A percentile compares a stretch with the other conserved stretches of the same genome.
These are phyloP conservation scores for Apophysomyces trapeziformis DNA, from an alignment of 371 early-diverging fungal genomes.

Conservation along the genomic window DNA sequence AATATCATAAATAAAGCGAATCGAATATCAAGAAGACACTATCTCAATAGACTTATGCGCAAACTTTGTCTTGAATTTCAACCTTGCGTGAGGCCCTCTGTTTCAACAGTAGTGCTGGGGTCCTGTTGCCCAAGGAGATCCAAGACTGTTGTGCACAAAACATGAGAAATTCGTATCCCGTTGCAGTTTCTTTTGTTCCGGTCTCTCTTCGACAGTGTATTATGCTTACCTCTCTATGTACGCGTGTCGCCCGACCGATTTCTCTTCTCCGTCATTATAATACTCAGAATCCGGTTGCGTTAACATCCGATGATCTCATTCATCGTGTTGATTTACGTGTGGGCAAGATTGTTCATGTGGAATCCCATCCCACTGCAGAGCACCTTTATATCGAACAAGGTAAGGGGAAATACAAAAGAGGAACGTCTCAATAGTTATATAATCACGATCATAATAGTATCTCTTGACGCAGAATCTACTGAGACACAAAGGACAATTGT, in stretches of 20 bases:
- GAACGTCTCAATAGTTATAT: background rate
- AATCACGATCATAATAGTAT: background rate
- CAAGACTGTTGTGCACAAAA: no score
- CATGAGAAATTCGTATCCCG: no score
- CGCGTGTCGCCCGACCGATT: background rate
- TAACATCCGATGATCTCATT: constrained; percentile 48
- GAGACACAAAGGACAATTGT: constrained; percentile 73
- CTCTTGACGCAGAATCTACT: constrained; percentile 12
- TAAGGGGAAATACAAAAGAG: constrained; percentile 11
- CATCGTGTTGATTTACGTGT: constrained; percentile 75
- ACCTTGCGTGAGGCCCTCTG: no score
- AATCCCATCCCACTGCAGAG: constrained; percentile 72
- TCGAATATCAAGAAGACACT: background rate
- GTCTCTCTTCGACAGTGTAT: background rate
- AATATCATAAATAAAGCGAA: background rate
- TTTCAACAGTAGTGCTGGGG: no score
- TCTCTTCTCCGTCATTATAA: background rate
- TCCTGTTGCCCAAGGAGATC: no score
- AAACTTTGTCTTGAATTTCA: no score
- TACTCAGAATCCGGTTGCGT: background rate
- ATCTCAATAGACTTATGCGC: no score
- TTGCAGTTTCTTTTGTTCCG: background rate
- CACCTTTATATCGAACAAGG: constrained; percentile 79
- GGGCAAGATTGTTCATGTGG: constrained; percentile 69
- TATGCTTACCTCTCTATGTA: constrained; percentile 14